Evolutionary conservation across 768 basidiomycete species (phyloP).

Genomic region (Stropharia rugosoannulata): DNA sequence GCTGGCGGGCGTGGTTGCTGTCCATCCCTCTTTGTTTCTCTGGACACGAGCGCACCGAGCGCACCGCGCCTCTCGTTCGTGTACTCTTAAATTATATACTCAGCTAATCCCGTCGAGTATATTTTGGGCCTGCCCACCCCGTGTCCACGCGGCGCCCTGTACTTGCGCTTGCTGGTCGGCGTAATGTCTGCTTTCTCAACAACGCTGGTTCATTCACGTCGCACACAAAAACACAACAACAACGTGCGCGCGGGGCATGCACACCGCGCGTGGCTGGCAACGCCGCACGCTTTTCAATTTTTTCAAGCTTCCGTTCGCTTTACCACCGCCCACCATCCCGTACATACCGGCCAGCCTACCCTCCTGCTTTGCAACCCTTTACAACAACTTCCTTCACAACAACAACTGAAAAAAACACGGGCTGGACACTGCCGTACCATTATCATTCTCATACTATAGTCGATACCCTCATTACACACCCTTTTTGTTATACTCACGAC

Average conservation of each 20-base stretch:
- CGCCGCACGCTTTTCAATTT: too few relatives aligned
- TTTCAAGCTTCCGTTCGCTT: too few relatives aligned
- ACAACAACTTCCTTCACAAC: too few relatives aligned
- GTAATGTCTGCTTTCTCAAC: too few relatives aligned
- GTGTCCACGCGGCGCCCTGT: not conserved
- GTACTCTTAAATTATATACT: conserved; percentile 4
- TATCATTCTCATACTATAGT: conserved; percentile 16
- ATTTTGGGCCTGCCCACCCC: not conserved
- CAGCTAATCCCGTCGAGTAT: conserved; percentile 16
- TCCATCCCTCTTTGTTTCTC: conserved; percentile 14
- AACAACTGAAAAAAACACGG: conserved; percentile 1
- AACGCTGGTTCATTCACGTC: too few relatives aligned
- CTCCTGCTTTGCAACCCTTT: too few relatives aligned
- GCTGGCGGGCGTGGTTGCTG: too few relatives aligned
- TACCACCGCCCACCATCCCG: too few relatives aligned
- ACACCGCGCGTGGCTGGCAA: too few relatives aligned
- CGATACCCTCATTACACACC: conserved; percentile 13
- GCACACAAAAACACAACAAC: too few relatives aligned
- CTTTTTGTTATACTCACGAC: conserved; percentile 21
- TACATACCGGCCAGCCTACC: too few relatives aligned
- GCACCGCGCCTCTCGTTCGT: conserved; percentile 2
- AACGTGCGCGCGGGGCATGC: too few relatives aligned
- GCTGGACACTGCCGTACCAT: conserved; percentile 3
- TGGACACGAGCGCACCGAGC: conserved; percentile 8
- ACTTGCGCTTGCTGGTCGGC: not conserved